Base-by-base conservation (phyloP, 208 protist genomes). In the Wallacemonas sp. region DNA sequence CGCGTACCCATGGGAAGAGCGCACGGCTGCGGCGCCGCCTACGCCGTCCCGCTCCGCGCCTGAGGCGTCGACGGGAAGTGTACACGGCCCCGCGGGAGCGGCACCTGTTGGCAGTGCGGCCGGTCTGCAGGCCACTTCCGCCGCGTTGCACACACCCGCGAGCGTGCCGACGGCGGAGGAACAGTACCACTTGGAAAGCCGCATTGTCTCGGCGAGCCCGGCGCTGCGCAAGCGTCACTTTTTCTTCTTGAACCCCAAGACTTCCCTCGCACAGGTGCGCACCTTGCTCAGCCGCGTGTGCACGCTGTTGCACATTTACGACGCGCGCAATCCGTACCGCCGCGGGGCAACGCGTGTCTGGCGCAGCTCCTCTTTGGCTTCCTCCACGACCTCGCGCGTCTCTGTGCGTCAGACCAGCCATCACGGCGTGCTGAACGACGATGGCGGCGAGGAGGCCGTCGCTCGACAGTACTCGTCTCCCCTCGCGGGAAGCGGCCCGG, bases 141-240 rank as follows among this genome's bases (percentile, higher is more conserved):
- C 42, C 16, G 23, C 61, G 5, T 50, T 14, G 7, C 31, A 31
- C 4, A 3, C 22, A 10, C 39, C 61, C 26, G 29, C n/a, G n/a
- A n/a, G 18, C 29, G 8, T 18, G 8, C 42, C 61, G 4, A 36
- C 39, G 16, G 20, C 26, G 26, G 42, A 54, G 42, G 33, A 31
- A 23, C 38, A 48, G 33, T 45, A 63, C 25, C 57, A 63, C 39
- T 0, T 49, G 0, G 39, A 49, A 2, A 63, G 33, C 41, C 39
- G 39, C 57, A 31, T 65, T 42, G n/a, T 65, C 44, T 65, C 61
- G 8, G 10, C 44, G n/a, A 26, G 42, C 4, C 57, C 57, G 7
- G 32, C 61, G 25, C 39, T 65, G 44, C 61, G 61, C 26, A 71
- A 71, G 41, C 38, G 55, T 12, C 52, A 45, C 52, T 71, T 71